These are phyloP conservation scores for Lactifluus subvellereus DNA, from an alignment of 768 basidiomycete genomes.

Conservation along the genomic window DNA sequence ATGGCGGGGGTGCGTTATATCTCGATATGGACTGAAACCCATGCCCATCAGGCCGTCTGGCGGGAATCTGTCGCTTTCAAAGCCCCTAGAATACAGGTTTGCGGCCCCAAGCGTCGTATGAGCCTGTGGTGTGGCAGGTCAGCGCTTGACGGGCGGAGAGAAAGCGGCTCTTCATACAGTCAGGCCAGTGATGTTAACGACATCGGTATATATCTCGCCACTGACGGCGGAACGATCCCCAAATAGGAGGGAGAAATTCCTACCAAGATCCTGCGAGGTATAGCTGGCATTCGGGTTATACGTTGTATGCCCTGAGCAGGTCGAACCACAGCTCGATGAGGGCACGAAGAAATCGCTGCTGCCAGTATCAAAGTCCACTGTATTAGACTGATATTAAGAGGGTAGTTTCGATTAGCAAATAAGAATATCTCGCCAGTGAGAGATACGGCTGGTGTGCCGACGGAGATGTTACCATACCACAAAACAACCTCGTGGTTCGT, in stretches of 20 bases:
- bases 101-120: slow-evolving; percentile 39
- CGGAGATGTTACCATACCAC: slow-evolving; percentile 22
- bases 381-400: background rate
- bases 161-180: slow-evolving; percentile 8
- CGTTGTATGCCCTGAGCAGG: slow-evolving; percentile 27
- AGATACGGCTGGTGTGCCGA: slow-evolving; percentile 20
- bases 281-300: slow-evolving; percentile 7
- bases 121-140: slow-evolving; percentile 27
- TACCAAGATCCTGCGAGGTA: slow-evolving; percentile 26
- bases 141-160: background rate
- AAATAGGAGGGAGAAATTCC: slow-evolving; percentile 34
- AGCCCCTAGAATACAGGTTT: slow-evolving; percentile 32
- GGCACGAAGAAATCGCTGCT: slow-evolving; percentile 35
- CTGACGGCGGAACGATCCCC: slow-evolving; percentile 35
- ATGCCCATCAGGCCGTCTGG: slow-evolving; percentile 43
- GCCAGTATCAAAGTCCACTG: slow-evolving; percentile 39
- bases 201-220: slow-evolving; percentile 40
- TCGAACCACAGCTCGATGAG: slow-evolving; percentile 26
- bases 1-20: slow-evolving; percentile 26
- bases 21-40: slow-evolving; percentile 30
- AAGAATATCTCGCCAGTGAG: slow-evolving; percentile 8
- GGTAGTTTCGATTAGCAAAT: background rate
- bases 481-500: slow-evolving; percentile 2
- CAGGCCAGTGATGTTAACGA: slow-evolving; percentile 37
- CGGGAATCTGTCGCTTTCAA: slow-evolving; percentile 28